Base-by-base conservation (phyloP, 306 rosid species). In the Trifolium subterraneum region DNA sequence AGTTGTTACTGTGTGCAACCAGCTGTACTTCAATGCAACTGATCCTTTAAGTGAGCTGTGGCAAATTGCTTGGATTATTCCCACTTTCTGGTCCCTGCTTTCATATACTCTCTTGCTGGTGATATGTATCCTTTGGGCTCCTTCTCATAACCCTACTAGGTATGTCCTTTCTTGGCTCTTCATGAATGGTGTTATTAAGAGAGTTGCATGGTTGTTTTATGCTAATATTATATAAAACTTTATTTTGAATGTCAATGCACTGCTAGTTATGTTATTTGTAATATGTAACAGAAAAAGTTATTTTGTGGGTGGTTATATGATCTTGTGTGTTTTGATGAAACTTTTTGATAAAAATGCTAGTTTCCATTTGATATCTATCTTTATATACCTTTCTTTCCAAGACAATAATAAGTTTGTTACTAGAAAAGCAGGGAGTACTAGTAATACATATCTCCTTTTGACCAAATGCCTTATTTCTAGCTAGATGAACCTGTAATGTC, bases 41-140 rank as follows among this genome's bases (percentile, higher is more conserved):
- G 97, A 90, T 58, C 97, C 98, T 2, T 71, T 93, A 78, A 90
- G 93, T 51, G 98, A 90, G 88, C 84, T 90, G 79, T 93, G 98
- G 98, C 88, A 86, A 85, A 90, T 93, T 54, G 93, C 98, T 19
- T 93, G 98, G 98, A 80, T 93, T 77, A 90, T 93, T 82, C 97
- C 98, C 42, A 95, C 96, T 12, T 87, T 93, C 84, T 93, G 98
- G 98, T 77, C 77, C 72, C 71, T 89, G 69, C 90, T 93, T 79
- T 89, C 97, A 44, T 93, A 76, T 76, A 81, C 85, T 81, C 90
- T 93, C 39, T 76, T 93, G 87, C 79, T 73, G 35, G 85, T 89
- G 70, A 87, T 93, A 65, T 93, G 98, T 73, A 33, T 87, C 67
- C 98, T 93, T 44, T 93, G 98, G 98, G 97, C 97, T 81, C 97